Evolutionary conservation across 352 stramenopile genomes (phyloP), one percentile per base, ranked within the genome.

Genomic region (Detonula confervacea): DNA sequence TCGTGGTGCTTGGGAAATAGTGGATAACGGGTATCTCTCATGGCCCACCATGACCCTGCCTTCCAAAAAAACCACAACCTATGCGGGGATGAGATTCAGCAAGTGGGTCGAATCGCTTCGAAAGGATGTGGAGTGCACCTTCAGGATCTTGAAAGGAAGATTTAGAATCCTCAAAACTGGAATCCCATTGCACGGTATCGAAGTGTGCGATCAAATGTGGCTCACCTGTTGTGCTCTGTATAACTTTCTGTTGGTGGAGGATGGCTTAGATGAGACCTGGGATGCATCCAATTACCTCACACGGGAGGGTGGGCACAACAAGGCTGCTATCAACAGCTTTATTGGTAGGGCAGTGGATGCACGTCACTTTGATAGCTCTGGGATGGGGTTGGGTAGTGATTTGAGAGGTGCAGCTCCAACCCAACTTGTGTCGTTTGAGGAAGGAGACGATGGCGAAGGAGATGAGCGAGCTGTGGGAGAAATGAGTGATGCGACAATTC

Each of bases 101-200:
- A 65, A 79, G 46, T 83, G 75, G 75, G 0, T 83, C 7, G 68
- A 83, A 33, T 52, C 16, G 9, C 25, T 84, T 16, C 39, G 70
- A 30, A 81, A 81, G 60, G 77, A 80, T 66, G 73, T 77, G 4
- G 54, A 77, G 33, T 78, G 74, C 37, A 81, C 72, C 22, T 75
- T 75, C 54, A 69, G 52, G 24, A 83, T 80, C 20, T 25, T 71
- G 33, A 77, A 77, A 37, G 69, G 69, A 12, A 63, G 62, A 63
- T 60, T 71, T 25, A 22, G 30, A 29, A 64, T 80, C 22, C 33
- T 80, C 16, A 80, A 72, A 30, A 67, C 46, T n/a, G 71, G 71
- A 1, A 66, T 73, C 27, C 35, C 29, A 3, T 9, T 79, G 7
- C 60, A 72, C 37, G 70, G 70, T 16, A 72, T 79, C 44, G 44